Evolutionary conservation across 306 rosid genomes (phyloP), one percentile per base, ranked within the genome.

Genomic region (Casuarina glauca): DNA sequence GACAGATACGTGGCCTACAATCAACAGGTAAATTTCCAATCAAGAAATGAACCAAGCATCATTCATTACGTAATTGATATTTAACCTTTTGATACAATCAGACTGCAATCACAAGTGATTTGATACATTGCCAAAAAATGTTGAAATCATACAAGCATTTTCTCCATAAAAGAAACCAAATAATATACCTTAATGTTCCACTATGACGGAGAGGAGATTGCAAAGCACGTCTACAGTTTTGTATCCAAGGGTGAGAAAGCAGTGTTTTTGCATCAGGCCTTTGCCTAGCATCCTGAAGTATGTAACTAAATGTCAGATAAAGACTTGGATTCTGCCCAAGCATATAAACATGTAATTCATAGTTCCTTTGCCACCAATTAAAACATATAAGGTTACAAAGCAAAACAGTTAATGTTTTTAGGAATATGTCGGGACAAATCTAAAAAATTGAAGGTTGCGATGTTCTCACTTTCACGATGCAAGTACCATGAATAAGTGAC

Each of bases 201-300:
- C 94, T 95, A 79, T 93, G 93, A 70, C 99, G 97, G 62, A 95
- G 97, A 81, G 99, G 88, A 76, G 97, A 91, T 82, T 91, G 98
- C 89, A 95, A 85, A 48, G 52, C 96, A 54, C 93, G 97, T 80
- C 93, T 86, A 82, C 88, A 87, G 74, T 95, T 95, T 73, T 79
- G 94, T 69, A 95, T 89, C 99, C 98, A 95, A 58, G 99, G 97
- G 85, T 95, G 97, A 84, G 97, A 93, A 81, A 95, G 88, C 84
- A 95, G 84, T 58, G 98, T 86, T 79, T 95, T 95, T 41, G 99
- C 99, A 87, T 95, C 99, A 74, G 99, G 98, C 73, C 99, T 91
- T 81, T 95, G 98, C 88, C 99, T 91, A 78, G 98, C 94, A 88
- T 95, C 99, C 99, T 95, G 89, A 76, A 72, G 84, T 61, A 77